Conservation (phyloP, 1,284 basidiomycete species). For the Cutaneotrichosporon dermatis region DNA sequence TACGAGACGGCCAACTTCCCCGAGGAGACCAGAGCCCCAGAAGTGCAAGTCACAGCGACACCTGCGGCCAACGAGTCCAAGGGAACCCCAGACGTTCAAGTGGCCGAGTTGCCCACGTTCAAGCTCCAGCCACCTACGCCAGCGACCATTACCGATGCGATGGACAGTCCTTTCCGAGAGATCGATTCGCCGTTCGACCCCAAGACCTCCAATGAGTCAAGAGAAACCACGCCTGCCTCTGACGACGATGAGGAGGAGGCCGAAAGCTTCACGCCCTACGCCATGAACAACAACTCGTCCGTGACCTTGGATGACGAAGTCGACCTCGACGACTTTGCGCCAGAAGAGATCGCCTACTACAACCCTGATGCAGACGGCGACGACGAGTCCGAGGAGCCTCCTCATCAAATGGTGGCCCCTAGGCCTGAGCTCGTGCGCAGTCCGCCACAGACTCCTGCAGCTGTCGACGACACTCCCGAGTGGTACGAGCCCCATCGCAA, state of each 20-base stretch:
- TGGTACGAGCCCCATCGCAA: not conserved
- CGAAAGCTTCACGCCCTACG: too few relatives aligned
- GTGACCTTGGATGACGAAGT: not conserved
- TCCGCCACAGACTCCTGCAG: not conserved
- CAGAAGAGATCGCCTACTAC: not conserved
- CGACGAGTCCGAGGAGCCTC: not conserved
- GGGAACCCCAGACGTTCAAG: slow-evolving; percentile 7
- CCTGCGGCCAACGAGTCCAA: not conserved
- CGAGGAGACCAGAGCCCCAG: not conserved
- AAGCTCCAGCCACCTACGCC: slow-evolving; percentile 19
- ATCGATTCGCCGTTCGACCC: not conserved
- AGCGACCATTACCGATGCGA: not conserved
- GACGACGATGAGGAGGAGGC: too few relatives aligned
- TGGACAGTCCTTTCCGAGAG: not conserved
- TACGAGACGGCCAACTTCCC: not conserved
- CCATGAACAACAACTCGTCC: not conserved
- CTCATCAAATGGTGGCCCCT: not conserved
- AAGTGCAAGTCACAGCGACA: not conserved
- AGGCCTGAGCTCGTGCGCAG: not conserved
- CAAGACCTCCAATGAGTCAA: too few relatives aligned
- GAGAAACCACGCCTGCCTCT: too few relatives aligned
- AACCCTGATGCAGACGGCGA: not conserved
- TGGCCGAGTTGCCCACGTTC: slow-evolving; percentile 4
- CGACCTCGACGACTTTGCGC: not conserved
- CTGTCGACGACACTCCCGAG: not conserved